Base-by-base conservation (phyloP, 805 yeast species). In the Candida hungchunana region DNA sequence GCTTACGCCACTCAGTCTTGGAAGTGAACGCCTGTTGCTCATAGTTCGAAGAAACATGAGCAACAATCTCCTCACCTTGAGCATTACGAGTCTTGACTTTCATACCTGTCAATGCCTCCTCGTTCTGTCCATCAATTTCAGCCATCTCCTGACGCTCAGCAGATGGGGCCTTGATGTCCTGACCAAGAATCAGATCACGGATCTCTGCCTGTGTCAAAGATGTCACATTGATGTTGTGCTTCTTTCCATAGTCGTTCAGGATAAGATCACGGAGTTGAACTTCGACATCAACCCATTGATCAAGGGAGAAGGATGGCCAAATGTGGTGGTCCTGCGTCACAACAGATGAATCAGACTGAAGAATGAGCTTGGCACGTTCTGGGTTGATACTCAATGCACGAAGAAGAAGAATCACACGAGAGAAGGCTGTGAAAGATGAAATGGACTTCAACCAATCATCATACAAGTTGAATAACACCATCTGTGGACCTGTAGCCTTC, bases 51-150 rank as follows among this genome's bases (percentile, higher is more conserved):
- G 97, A 88, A 0, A 97, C 88, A 20, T 90, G 96, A 0, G 96
- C 90, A 27, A 84, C 82, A 51, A 93, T 90, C 50, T 89, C 94
- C 55, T 93, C 98, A 22, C 99, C 99, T 53, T 89, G 97, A 2
- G 85, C 95, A 54, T 87, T 93, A 18, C 79, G 79, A 0, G 95
- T 83, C 38, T 79, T 82, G 0, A 95, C 79, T 49, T 86, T 88
- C 45, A 82, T 81, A 39, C 70, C 69, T 11, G 66, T 67, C 14
- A 51, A 42, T 2, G 62, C 62, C 8, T 64, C 66, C 22, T 64
- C 69, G 31, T 63, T 63, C 31, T 64, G 60, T 7, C 72, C 71
- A 35, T 80, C 88, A 33, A 86, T 68, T 39, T 82, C 89, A 0
- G 89, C 80, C 57, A 87, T 75, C 50, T 81, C 84, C 59, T 89